phyloP scores from a whole-genome alignment of 805 yeast species.

The Cyberlindnera xishuangbannaensis region DNA sequence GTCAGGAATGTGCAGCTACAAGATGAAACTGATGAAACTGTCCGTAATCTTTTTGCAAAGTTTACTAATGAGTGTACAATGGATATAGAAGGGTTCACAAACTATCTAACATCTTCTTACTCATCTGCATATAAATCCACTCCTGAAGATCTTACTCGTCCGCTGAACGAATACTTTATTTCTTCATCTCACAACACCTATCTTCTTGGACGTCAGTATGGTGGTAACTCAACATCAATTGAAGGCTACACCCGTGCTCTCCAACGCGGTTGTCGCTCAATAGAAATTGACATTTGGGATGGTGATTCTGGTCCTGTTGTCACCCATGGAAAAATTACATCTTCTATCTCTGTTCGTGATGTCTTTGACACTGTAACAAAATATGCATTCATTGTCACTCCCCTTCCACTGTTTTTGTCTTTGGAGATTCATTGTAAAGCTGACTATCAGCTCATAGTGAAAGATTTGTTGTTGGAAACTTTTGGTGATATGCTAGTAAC shows the following conservation, averaged over 20 bases:
- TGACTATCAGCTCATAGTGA: constrained; percentile 60
- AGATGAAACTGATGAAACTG: constrained; percentile 22
- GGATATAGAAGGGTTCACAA: constrained; percentile 18
- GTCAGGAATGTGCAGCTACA: constrained; percentile 45
- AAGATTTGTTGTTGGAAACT: constrained; percentile 43
- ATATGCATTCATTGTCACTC: constrained; percentile 84
- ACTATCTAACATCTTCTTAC: constrained; percentile 27
- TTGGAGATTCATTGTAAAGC: constrained; percentile 76
- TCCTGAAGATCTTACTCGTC: constrained; percentile 43
- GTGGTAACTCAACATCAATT: constrained; percentile 80
- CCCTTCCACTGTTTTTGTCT: constrained; percentile 80
- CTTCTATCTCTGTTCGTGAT: constrained; percentile 59
- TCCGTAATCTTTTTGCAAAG: constrained; percentile 32
- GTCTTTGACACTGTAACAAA: constrained; percentile 72
- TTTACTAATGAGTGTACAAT: constrained; percentile 20
- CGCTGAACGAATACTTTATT: constrained; percentile 80
- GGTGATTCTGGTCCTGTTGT: constrained; percentile 77
- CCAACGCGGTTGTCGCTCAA: constrained; percentile 88
- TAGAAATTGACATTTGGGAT: constrained; percentile 97
- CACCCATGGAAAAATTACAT: constrained; percentile 86
- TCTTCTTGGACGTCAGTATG: constrained; percentile 80
- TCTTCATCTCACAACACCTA: constrained; percentile 96
- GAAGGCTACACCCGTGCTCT: constrained; percentile 85
- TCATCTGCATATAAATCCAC: constrained; percentile 19
- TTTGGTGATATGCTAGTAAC: constrained; percentile 51